Percentiles rank a stretch among this genome's conserved stretches.
phyloP scores from a whole-genome alignment of 2,329 filamentous ascomycete species.

The Xylaria digitata region DNA sequence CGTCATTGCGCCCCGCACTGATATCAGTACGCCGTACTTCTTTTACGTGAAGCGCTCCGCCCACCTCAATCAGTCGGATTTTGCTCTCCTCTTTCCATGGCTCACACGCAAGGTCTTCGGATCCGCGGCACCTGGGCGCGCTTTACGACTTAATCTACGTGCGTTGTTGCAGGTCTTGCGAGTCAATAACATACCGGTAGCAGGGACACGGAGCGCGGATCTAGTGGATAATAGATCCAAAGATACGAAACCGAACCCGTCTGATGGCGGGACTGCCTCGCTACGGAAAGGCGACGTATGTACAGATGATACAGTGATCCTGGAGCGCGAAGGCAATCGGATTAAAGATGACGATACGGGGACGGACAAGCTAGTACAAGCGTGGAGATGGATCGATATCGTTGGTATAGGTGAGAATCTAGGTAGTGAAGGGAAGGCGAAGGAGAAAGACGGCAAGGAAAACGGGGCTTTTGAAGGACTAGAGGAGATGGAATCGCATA shows the following conservation, averaged over 20 bases:
- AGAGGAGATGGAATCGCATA: slow-evolving; percentile 49
- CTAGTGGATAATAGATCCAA: slow-evolving; percentile 58
- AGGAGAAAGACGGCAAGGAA: slow-evolving; percentile 34
- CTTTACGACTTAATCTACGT: slow-evolving; percentile 68
- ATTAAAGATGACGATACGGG: slow-evolving; percentile 22
- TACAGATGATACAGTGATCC: slow-evolving; percentile 62
- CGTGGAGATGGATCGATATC: slow-evolving; percentile 66
- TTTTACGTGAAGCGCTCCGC: slow-evolving; percentile 81
- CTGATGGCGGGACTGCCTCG: slow-evolving; percentile 42
- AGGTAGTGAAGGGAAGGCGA: slow-evolving; percentile 32
- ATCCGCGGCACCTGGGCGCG: slow-evolving; percentile 67
- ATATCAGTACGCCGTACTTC: slow-evolving; percentile 65
- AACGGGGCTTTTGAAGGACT: slow-evolving; percentile 38
- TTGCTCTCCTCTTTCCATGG: slow-evolving; percentile 84
- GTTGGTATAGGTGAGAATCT: slow-evolving; percentile 57
- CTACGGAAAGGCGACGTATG: slow-evolving; percentile 35
- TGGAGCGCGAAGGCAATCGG: slow-evolving; percentile 56
- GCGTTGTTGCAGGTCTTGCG: slow-evolving; percentile 69
- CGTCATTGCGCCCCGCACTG: slow-evolving; percentile 55
- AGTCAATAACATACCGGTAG: slow-evolving; percentile 61
- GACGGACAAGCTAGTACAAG: slow-evolving; percentile 51
- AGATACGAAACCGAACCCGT: slow-evolving; percentile 38
- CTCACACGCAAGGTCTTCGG: slow-evolving; percentile 68
- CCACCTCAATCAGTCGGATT: slow-evolving; percentile 85
- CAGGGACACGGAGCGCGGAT: slow-evolving; percentile 52